Evolutionary conservation across 1,284 basidiomycete genomes (phyloP).

Genomic region (Ustilago crameri): DNA sequence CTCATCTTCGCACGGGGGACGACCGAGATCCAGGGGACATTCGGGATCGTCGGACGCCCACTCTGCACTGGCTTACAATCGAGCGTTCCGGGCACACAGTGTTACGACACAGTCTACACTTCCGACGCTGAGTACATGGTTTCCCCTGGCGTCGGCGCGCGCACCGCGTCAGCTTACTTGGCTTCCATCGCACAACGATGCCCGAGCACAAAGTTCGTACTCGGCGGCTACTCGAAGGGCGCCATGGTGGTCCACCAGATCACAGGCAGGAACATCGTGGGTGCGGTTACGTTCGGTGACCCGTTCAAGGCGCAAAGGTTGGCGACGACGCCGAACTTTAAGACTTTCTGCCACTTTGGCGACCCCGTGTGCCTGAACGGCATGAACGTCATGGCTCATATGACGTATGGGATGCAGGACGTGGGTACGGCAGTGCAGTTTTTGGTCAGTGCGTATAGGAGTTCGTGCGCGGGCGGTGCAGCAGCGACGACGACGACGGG

Average conservation of each 20-base stretch:
- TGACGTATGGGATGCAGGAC: constrained; percentile 18
- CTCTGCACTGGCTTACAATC: constrained; percentile 26
- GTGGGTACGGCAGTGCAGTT: constrained; percentile 15
- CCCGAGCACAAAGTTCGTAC: constrained; percentile 26
- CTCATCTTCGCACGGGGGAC: constrained; percentile 43
- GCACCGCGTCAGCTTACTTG: constrained; percentile 17
- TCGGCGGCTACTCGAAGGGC: constrained; percentile 34
- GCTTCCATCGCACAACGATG: constrained; percentile 9
- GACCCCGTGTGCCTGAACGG: constrained; percentile 39
- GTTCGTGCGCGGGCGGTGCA: constrained; percentile 1
- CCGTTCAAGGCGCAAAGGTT: constrained; percentile 21
- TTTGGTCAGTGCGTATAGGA: constrained; percentile 23
- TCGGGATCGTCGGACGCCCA: constrained; percentile 37
- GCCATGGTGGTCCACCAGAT: constrained; percentile 37
- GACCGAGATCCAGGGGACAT: constrained; percentile 33
- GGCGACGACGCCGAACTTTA: constrained; percentile 15
- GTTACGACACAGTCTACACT: constrained; percentile 33
- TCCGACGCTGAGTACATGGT: constrained; percentile 33
- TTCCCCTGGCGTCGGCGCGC: constrained; percentile 8
- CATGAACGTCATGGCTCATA: constrained; percentile 31
- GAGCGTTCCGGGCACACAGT: constrained; percentile 21
- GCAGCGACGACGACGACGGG: background rate
- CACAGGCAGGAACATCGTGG: constrained; percentile 17
- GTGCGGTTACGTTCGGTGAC: constrained; percentile 44
- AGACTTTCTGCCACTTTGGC: constrained; percentile 24